Conservation (phyloP, 352 stramenopile species). For the Aphanomyces euteiches region DNA sequence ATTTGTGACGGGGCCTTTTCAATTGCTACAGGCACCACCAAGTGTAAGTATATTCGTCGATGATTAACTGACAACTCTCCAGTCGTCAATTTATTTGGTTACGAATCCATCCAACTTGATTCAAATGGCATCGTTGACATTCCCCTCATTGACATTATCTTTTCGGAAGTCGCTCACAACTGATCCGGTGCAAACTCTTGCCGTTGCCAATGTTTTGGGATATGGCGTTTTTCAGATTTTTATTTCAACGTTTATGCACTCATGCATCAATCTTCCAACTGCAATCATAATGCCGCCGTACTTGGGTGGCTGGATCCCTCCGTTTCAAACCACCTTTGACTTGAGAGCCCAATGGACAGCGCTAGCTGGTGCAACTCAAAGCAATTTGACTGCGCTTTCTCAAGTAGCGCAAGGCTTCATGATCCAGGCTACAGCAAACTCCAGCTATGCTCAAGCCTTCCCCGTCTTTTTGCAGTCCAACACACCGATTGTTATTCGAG, state of each 20-base stretch:
- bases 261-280: background rate
- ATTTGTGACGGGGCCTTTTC: constrained; percentile 2
- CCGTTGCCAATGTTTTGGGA: constrained; percentile 10
- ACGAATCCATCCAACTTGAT: constrained; percentile 13
- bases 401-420: background rate
- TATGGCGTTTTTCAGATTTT: background rate
- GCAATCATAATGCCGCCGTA: background rate
- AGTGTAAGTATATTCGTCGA: background rate
- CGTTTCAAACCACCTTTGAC: background rate
- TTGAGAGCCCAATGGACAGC: constrained; percentile 12
- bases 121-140: background rate
- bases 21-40: constrained; percentile 1
- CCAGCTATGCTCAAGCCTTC: background rate
- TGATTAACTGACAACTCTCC: background rate
- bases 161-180: background rate
- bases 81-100: background rate
- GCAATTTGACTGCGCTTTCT: background rate
- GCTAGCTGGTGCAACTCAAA: background rate
- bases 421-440: background rate
- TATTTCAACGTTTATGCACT: background rate
- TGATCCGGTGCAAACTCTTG: background rate
- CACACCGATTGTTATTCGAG: constrained; percentile 7
- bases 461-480: background rate
- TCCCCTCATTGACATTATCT: background rate
- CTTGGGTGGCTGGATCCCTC: constrained; percentile 20